A percentile compares a stretch with the other conserved stretches of the same genome.
phyloP scores from a whole-genome alignment of 495 filamentous ascomycete genomes.

The Geopyxis carbonaria region DNA sequence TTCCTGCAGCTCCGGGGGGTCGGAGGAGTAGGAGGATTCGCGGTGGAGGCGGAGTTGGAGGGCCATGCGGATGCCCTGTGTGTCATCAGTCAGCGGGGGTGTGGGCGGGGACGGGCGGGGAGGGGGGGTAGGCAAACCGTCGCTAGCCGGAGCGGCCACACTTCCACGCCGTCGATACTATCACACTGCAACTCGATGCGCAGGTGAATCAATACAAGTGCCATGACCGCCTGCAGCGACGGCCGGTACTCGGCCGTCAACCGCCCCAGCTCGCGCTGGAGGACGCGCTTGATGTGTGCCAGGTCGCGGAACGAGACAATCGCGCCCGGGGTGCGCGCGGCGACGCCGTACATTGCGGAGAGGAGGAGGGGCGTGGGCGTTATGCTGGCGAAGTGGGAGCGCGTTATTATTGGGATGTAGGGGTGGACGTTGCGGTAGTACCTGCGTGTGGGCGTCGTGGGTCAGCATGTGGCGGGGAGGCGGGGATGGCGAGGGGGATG shows the following conservation, averaged over 20 bases:
- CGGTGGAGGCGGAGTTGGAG: constrained; percentile 12
- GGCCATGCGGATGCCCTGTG: constrained; percentile 17
- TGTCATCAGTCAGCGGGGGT: not conserved
- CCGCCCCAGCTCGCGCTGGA: constrained; percentile 13
- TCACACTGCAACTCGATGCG: constrained; percentile 18
- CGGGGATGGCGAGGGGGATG: too few relatives aligned
- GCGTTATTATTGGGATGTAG: constrained; percentile 17
- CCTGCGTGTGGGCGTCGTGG: too few relatives aligned
- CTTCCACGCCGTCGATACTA: constrained; percentile 15
- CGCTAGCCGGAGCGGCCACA: constrained; percentile 16
- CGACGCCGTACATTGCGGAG: constrained; percentile 18
- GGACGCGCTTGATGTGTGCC: constrained; percentile 17
- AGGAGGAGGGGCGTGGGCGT: constrained; percentile 15
- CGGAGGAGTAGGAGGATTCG: constrained; percentile 11
- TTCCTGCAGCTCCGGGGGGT: constrained; percentile 11
- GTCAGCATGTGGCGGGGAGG: too few relatives aligned
- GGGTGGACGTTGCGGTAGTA: constrained; percentile 15
- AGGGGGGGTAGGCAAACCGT: constrained; percentile 8
- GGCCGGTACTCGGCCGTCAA: constrained; percentile 13
- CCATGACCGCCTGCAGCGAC: constrained; percentile 12
- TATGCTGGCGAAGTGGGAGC: constrained; percentile 11
- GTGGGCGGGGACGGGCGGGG: too few relatives aligned
- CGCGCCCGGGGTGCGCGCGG: constrained; percentile 13
- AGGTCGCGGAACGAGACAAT: constrained; percentile 19
- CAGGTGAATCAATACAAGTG: constrained; percentile 15